These are phyloP conservation scores for Clavispora carvajalis DNA, from an alignment of 805 yeast genomes.

Conservation along the genomic window DNA sequence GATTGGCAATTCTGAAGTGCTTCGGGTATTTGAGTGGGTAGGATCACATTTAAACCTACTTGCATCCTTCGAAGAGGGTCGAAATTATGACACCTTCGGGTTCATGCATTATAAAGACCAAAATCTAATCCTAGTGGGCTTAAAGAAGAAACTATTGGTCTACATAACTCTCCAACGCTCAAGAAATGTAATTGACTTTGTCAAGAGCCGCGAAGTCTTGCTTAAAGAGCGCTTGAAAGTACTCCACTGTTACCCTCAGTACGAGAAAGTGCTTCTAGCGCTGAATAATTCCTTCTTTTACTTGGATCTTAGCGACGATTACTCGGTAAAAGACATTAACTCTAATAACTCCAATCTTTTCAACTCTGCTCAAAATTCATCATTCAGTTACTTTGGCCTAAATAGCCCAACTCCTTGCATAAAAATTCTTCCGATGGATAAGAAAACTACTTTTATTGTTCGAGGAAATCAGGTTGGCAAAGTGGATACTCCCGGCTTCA, in stretches of 20 bases:
- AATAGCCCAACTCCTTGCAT: conserved; percentile 24
- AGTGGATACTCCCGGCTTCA: conserved; percentile 8
- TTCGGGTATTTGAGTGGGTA: conserved; percentile 24
- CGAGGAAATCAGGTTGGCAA: conserved; percentile 29
- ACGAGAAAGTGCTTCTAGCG: conserved; percentile 13
- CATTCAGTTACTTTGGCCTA: conserved; percentile 38
- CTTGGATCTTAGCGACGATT: conserved; percentile 16
- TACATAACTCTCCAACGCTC: conserved; percentile 24
- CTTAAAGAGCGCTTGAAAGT: conserved; percentile 29
- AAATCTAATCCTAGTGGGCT: conserved; percentile 23
- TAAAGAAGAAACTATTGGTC: conserved; percentile 26
- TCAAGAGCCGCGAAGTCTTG: conserved; percentile 18
- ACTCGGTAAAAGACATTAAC: conserved; percentile 12
- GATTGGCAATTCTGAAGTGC: conserved; percentile 19
- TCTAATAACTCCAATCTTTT: conserved; percentile 16
- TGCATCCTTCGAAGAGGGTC: conserved; percentile 23
- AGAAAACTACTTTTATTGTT: conserved; percentile 18
- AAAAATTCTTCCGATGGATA: conserved; percentile 16
- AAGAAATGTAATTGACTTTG: conserved; percentile 26
- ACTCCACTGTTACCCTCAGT: conserved; percentile 11
- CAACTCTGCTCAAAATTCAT: conserved; percentile 19
- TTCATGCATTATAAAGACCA: conserved; percentile 15
- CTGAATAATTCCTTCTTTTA: conserved; percentile 2
- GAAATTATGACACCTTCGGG: conserved; percentile 13
- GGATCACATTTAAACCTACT: conserved; percentile 32